These are phyloP conservation scores for Luvunga scandens DNA, from an alignment of 345 rosid genomes.

Conservation along the genomic window DNA sequence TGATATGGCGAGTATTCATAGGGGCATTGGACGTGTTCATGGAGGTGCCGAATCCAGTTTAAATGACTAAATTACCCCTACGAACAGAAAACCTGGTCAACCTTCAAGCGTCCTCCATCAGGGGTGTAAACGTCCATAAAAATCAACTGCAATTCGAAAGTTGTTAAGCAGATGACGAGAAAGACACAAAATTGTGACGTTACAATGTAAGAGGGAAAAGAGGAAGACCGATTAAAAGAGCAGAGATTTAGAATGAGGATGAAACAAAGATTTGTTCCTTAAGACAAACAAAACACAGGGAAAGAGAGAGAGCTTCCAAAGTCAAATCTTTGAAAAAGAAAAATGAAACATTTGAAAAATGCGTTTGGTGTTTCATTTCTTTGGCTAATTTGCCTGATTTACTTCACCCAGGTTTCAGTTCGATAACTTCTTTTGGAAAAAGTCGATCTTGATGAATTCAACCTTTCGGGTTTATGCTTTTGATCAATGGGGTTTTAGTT, in stretches of 20 bases:
- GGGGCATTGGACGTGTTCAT: conserved; percentile 16
- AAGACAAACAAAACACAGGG: not conserved
- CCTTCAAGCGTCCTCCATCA: not conserved
- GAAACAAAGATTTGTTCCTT: not conserved
- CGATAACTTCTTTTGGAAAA: not conserved
- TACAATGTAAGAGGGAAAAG: not conserved
- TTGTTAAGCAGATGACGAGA: not conserved
- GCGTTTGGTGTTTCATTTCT: conserved; percentile 79
- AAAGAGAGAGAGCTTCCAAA: not conserved
- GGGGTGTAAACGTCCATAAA: conserved; percentile 23
- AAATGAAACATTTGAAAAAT: conserved; percentile 51
- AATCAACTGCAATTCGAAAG: not conserved
- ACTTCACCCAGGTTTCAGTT: conserved; percentile 75
- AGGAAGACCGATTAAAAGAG: too few species aligned
- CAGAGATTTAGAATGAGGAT: not conserved
- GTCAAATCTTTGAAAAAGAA: conserved; percentile 23
- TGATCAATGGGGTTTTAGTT: not conserved
- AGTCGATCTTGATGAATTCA: not conserved
- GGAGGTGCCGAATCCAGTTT: not conserved
- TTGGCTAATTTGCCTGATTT: conserved; percentile 89
- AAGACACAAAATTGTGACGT: not conserved
- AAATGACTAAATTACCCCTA: conserved; percentile 9
- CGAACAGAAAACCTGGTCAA: not conserved
- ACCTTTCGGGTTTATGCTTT: not conserved
- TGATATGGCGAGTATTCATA: conserved; percentile 9